phyloP scores from a whole-genome alignment of 345 rosid genomes.

The Gossypium sturtianum region DNA sequence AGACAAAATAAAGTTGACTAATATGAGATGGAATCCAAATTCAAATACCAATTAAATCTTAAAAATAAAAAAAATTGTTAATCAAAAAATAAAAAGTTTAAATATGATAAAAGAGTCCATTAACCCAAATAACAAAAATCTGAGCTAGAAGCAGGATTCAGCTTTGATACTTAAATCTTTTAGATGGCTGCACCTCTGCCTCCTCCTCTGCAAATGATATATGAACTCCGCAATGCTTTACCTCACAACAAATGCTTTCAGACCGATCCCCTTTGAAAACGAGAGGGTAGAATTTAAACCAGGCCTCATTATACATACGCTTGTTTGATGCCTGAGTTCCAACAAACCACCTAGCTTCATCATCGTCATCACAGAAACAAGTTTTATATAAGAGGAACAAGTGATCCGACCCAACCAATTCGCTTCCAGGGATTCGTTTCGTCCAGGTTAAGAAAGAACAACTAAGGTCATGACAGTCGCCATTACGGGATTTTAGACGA shows the following conservation, averaged over 20 bases:
- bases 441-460: neutral
- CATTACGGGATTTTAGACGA: neutral
- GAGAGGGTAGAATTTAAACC: neutral
- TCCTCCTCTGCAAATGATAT: neutral
- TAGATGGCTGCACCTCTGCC: neutral
- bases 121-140: too few species aligned
- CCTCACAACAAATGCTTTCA: neutral
- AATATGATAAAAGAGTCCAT: too few species aligned
- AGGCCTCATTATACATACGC: neutral
- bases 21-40: too few species aligned
- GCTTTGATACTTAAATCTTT: neutral
- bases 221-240: neutral
- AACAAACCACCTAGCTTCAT: neutral
- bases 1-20: too few species aligned
- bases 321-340: neutral
- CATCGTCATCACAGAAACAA: neutral
- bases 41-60: too few species aligned
- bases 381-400: neutral
- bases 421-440: neutral
- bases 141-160: too few species aligned
- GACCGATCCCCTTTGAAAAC: rapidly evolving
- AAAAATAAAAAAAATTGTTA: too few species aligned
- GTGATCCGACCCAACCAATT: neutral
- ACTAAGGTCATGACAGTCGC: neutral
- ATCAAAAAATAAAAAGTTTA: too few species aligned